Evolutionary conservation across 2,329 filamentous ascomycete genomes (phyloP), one percentile per base, ranked within the genome.

Genomic region (Xylariaceae sp.): DNA sequence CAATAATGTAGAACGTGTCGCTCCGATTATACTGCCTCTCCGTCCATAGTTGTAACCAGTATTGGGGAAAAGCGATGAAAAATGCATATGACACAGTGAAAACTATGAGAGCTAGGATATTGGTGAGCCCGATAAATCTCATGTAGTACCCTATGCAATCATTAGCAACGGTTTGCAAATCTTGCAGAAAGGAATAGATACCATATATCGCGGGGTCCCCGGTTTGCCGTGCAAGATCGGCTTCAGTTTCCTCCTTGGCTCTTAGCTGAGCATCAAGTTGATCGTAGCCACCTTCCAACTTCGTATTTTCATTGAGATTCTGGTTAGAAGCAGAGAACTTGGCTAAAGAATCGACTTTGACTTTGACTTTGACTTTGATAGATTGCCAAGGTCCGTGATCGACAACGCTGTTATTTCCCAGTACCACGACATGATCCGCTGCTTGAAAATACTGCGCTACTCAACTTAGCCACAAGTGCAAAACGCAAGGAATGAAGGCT

Each of bases 11-110:
- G 14, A 75, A 67, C 11, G 56, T 16, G 0, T 68, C 64, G 19
- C 65, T n/a, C n/a, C n/a, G n/a, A n/a, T n/a, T n/a, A n/a, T 46
- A 1, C 53, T 57, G 2, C 28, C 54, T 64, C 23, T 75, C 71
- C 0, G 74, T 76, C 76, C 76, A 78, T 46, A 67, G 62, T 45
- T 76, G 73, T 0, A 79, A 52, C 73, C 75, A 78, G 39, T 74
- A 75, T 19, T 72, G 72, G 0, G 76, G 69, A 8, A 75, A 57
- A 1, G 67, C 74, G n/a, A 73, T 67, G 53, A 73, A 76, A 50
- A 76, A 70, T 1, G 71, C 66, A 46, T 67, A 73, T 0, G 41
- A 49, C 0, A 65, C 67, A 1, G 66, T 69, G 36, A 58, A 69
- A 4, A 45, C 26, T 0, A 70, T 11, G 6, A 77, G 49, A 4